Base-by-base conservation (phyloP, 2,329 filamentous ascomycete genomes). In the Calonectria ilicicola region DNA sequence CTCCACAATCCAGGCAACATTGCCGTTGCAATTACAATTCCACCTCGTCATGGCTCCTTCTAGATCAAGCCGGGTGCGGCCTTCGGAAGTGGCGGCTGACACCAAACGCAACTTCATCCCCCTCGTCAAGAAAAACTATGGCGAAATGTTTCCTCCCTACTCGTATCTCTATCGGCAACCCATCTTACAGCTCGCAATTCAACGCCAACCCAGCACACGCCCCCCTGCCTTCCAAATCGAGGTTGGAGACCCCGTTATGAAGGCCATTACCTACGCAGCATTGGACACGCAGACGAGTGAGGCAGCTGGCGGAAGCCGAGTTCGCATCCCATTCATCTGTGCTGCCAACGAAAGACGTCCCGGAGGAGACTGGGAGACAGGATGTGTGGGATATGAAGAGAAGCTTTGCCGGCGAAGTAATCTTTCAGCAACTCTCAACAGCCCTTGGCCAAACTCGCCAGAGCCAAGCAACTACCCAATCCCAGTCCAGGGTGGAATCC, bases 281-380 rank as follows among this genome's bases (percentile, higher is more conserved):
- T 76, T 80, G 51, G 87, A 88, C 60, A 85, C 82, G 32, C 82
- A 84, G 62, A 78, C 79, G 14, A 84, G 81, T 58, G 76, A 84
- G 66, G 80, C 79, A 12, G 75, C 72, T 21, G 82, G 82, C 27
- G 82, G 81, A 5, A 70, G 78, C 38, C 78, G 83, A 63, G 78
- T 85, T 44, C 82, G 85, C 3, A 88, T 94, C 68, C 91, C 92
- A 0, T 92, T 94, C 71, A 90, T 95, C 74, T 94, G 93, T 76
- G 90, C 91, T 68, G 94, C 94, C 60, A 94, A 95, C 83, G 93
- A 95, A 81, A 93, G 93, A 80, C 88, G 93, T 44, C 89, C 93
- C 0, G 94, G 94, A 12, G 94, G 94, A n/a, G 93, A 95, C 80
- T 96, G 94, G 94, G 93, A 95, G 78, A 93, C 89, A 8, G 88